These are phyloP conservation scores for Fusarium sp. DNA, from an alignment of 2,329 filamentous ascomycete genomes.

Conservation along the genomic window DNA sequence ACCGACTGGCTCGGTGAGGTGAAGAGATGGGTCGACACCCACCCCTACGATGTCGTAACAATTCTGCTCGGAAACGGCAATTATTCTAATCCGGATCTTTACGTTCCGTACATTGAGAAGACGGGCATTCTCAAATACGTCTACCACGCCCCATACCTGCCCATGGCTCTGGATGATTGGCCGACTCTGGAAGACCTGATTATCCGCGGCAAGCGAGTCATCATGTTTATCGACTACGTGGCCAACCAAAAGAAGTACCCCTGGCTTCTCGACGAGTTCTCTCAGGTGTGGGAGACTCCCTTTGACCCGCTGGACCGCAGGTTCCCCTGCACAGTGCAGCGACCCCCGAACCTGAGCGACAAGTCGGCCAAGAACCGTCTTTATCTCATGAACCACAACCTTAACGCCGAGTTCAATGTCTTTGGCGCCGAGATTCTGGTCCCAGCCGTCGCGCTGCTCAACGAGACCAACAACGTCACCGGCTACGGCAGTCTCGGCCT, in stretches of 20 bases:
- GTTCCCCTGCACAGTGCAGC: slow-evolving; percentile 86
- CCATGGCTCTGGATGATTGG: slow-evolving; percentile 84
- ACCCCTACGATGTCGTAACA: slow-evolving; percentile 91
- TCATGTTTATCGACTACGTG: slow-evolving; percentile 89
- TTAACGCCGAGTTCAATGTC: slow-evolving; percentile 83
- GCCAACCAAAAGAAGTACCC: slow-evolving; percentile 85
- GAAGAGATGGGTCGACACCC: slow-evolving; percentile 77
- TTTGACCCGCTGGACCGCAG: slow-evolving; percentile 77
- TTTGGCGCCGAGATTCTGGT: slow-evolving; percentile 77
- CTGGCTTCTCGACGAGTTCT: slow-evolving; percentile 90
- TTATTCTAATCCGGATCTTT: slow-evolving; percentile 76
- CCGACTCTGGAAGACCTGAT: slow-evolving; percentile 87
- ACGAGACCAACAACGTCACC: slow-evolving; percentile 78
- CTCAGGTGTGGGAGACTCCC: slow-evolving; percentile 91
- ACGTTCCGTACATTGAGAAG: slow-evolving; percentile 77
- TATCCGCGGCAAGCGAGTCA: slow-evolving; percentile 76
- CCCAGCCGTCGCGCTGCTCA: slow-evolving; percentile 79
- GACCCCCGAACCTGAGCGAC: slow-evolving; percentile 76
- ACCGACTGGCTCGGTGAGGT: slow-evolving; percentile 80
- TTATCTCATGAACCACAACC: slow-evolving; percentile 92
- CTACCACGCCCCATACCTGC: slow-evolving; percentile 80
- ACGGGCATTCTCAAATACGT: slow-evolving; percentile 81
- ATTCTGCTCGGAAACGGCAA: slow-evolving; percentile 89
- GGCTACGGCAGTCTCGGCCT: slow-evolving; percentile 78
- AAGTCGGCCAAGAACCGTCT: slow-evolving; percentile 74